Base-by-base conservation (phyloP, 2,329 filamentous ascomycete species). In the Ophiocordyceps camponoti-saundersi region DNA sequence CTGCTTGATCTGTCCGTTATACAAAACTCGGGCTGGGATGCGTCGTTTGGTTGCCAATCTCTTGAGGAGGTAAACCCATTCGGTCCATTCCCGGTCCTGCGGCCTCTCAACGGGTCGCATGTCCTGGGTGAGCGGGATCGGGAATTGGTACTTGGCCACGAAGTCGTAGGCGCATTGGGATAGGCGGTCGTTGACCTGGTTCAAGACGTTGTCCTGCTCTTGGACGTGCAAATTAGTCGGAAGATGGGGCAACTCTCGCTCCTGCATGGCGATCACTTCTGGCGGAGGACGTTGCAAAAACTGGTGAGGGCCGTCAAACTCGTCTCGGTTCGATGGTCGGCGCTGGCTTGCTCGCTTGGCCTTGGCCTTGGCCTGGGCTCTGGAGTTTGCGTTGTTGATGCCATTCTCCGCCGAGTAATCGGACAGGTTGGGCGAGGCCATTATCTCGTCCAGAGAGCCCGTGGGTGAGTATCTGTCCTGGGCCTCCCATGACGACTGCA, bases 1-100 rank as follows among this genome's bases (percentile, higher is more conserved):
- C 63, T 92, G 85, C 66, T 90, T 92, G 65, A 93, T 93, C 65
- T 93, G 86, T 49, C 85, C 84, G 61, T 92, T 85, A 69, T 90
- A 92, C 42, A 93, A 69, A 20, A 92, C 83, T 48, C 85, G 73
- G 44, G 86, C 84, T 6, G 86, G 86, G 54, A 93, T 90, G 51
- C 86, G 79, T 53, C 86, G 76, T 67, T 90, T 92, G 32, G 86
- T 93, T 30, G 86, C 86, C 49, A 93, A 73, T 45, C 85, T 75
- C 66, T 92, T 92, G 54, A 93, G 71, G 49, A 93, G 74, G 62
- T 89, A 87, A 48, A 90, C 86, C 86, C 86, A 93, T 65, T 93
- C 86, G 43, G 85, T 90, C 86, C 86, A 93, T 62, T 92, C 86
- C 51, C 85, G 75, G 64, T 89, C 85, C 57, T 80, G 79, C 30